phyloP scores from a whole-genome alignment of 805 yeast species.

The Starmerella ratchasimensis region DNA sequence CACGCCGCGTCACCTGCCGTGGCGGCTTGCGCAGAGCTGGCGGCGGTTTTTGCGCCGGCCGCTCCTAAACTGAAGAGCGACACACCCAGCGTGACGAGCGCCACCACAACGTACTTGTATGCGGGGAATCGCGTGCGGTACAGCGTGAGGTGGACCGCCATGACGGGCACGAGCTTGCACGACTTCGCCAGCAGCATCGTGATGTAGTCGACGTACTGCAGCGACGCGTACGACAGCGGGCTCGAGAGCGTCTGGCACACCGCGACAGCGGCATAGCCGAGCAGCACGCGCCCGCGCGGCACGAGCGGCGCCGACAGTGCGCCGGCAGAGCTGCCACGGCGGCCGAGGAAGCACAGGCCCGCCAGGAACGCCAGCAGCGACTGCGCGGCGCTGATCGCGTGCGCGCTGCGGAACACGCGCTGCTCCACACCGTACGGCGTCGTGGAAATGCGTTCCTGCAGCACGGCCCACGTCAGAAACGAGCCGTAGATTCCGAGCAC shows the following conservation, averaged over 20 bases:
- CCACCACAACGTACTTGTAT: constrained; percentile 67
- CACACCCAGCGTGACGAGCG: constrained; percentile 72
- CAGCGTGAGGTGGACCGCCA: constrained; percentile 60
- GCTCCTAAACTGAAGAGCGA: constrained; percentile 58
- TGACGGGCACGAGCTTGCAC: constrained; percentile 89
- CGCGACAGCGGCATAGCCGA: constrained; percentile 24
- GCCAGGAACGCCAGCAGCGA: constrained; percentile 55
- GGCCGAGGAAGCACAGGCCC: constrained; percentile 46
- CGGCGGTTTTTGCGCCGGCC: constrained; percentile 26
- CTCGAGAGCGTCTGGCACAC: constrained; percentile 64
- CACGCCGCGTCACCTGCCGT: constrained; percentile 24
- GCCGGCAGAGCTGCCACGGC: constrained; percentile 22
- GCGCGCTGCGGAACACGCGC: constrained; percentile 56
- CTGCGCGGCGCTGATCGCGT: constrained; percentile 64
- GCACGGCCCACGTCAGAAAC: constrained; percentile 79
- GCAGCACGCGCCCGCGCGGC: constrained; percentile 10
- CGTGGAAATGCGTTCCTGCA: constrained; percentile 78
- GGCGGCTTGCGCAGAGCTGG: constrained; percentile 1
- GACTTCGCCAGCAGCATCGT: constrained; percentile 79
- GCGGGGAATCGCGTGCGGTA: constrained; percentile 60
- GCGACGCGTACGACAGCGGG: constrained; percentile 67
- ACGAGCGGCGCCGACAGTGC: constrained; percentile 20
- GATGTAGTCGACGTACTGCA: constrained; percentile 73
- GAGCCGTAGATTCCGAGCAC: constrained; percentile 66
- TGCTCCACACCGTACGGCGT: constrained; percentile 50